Evolutionary conservation across 2,329 filamentous ascomycete species (phyloP).

Genomic region (Verticillium tricorpus): DNA sequence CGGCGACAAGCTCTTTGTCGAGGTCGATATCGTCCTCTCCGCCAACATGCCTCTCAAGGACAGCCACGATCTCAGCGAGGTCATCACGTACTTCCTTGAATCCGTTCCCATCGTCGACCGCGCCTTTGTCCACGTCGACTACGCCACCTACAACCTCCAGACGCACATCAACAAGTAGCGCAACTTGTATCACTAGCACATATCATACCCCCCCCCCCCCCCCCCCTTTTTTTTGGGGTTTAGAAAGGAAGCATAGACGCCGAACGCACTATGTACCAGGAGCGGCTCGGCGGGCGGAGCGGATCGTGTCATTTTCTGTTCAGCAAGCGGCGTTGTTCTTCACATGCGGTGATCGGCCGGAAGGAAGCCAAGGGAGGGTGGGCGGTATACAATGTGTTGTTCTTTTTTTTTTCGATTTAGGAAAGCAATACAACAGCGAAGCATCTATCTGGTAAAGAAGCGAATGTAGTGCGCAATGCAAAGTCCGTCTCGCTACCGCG

Average conservation of each 20-base stretch:
- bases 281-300: not conserved
- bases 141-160: constrained; percentile 57
- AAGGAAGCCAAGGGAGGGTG: too few species aligned
- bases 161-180: constrained; percentile 50
- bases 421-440: too few species aligned
- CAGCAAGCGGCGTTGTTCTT: not conserved
- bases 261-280: not conserved
- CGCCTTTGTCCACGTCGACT: constrained; percentile 65
- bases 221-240: not conserved
- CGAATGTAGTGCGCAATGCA: too few species aligned
- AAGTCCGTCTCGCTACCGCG: too few species aligned
- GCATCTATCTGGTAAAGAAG: not conserved
- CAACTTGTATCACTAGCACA: constrained; percentile 15
- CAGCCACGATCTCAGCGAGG: constrained; percentile 74
- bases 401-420: too few species aligned
- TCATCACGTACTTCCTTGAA: constrained; percentile 78
- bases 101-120: constrained; percentile 75
- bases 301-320: not conserved
- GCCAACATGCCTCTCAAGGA: constrained; percentile 71
- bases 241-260: not conserved
- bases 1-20: constrained; percentile 78
- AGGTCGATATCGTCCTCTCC: constrained; percentile 79
- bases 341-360: not conserved
- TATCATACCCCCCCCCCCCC: not conserved
- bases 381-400: too few species aligned